Base-by-base conservation (phyloP, 2,329 filamentous ascomycete genomes). In the Aspergillus vadensis region DNA sequence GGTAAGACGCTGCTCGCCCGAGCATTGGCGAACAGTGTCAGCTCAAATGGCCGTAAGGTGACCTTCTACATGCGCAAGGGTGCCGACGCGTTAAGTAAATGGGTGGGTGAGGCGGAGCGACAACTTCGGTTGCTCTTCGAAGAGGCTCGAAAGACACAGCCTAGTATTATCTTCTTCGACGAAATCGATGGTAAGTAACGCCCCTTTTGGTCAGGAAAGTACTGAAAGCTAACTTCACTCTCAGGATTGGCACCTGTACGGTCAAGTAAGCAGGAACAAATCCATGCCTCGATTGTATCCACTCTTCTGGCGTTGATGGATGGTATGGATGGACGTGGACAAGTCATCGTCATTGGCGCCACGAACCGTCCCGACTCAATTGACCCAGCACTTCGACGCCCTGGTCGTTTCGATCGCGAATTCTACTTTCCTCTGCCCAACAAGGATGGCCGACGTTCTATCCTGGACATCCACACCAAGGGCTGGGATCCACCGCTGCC, bases 51-150 rank as follows among this genome's bases (percentile, higher is more conserved):
- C 21, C 89, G 90, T 67, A 98, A 98, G 75, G 95, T 99, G 65
- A 98, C 93, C 0, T 99, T 99, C 70, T 99, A 98, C 78, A 99
- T 99, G 95, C 90, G 95, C 62, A 99, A 99, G 78, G 96, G 95
- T 73, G 96, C 95, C 23, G 95, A 99, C 83, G 93, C 93, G 15
- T 81, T 99, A 63, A 97, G 93, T 77, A 99, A 99, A 78, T 99
- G 95, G 95, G 95, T 99, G 55, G 95, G 95, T 73, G 95, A 99
- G 77, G 95, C 96, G 9, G 95, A 99, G 78, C 90, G 94, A 77
- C 95, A 99, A 74, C 85, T 99, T 57, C 88, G 95, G 49, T 80
- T 98, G 59, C 83, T 99, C 5, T 99, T 99, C 66, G 95, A 98
- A 70, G 95, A 99, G 77, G 95, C 95, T 15, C 86, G 94, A 63